Percentiles rank a stretch among this genome's conserved stretches.
Evolutionary conservation across 148 eudicot species (phyloP).

Genomic region (Nepenthes mirabilis): DNA sequence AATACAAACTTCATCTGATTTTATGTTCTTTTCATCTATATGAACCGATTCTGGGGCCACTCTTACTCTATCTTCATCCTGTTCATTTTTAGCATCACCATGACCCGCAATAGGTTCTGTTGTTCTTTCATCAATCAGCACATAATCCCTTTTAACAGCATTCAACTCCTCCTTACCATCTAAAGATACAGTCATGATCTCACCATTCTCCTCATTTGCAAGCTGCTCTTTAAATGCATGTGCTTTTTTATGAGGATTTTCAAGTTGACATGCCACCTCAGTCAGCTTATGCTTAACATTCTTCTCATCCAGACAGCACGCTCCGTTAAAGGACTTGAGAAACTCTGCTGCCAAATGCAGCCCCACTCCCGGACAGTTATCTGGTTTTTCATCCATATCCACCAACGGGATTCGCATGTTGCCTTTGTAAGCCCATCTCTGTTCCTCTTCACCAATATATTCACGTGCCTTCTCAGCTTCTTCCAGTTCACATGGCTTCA

Average conservation of each 20-base stretch:
- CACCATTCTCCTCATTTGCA: conserved; percentile 9
- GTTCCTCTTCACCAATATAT: conserved; percentile 5
- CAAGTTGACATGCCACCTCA: conserved; percentile 6
- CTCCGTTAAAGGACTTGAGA: conserved; percentile 18
- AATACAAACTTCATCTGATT: conserved; percentile 14
- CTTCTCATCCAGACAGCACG: conserved; percentile 10
- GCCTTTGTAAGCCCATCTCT: conserved; percentile 4
- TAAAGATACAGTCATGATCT: conserved; percentile 4
- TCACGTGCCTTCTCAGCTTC: conserved; percentile 8
- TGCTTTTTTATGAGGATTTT: conserved; percentile 10
- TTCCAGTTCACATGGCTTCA: conserved; percentile 10
- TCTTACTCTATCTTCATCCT: conserved; percentile 6
- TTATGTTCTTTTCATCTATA: conserved; percentile 11
- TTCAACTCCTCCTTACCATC: conserved; percentile 12
- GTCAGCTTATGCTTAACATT: conserved; percentile 6
- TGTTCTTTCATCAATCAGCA: conserved; percentile 10
- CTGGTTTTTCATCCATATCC: conserved; percentile 12
- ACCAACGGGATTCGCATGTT: conserved; percentile 6
- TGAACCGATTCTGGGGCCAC: conserved; percentile 12
- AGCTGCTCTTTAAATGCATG: conserved; percentile 10
- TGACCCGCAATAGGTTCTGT: conserved; percentile 11
- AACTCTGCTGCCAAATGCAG: conserved; percentile 10
- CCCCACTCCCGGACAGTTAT: conserved; percentile 9
- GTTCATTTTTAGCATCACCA: conserved; percentile 14
- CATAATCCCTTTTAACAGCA: conserved; percentile 16